phyloP scores from a whole-genome alignment of 108 stramenopile genomes.

The Pseudonitzschia multiseries region DNA sequence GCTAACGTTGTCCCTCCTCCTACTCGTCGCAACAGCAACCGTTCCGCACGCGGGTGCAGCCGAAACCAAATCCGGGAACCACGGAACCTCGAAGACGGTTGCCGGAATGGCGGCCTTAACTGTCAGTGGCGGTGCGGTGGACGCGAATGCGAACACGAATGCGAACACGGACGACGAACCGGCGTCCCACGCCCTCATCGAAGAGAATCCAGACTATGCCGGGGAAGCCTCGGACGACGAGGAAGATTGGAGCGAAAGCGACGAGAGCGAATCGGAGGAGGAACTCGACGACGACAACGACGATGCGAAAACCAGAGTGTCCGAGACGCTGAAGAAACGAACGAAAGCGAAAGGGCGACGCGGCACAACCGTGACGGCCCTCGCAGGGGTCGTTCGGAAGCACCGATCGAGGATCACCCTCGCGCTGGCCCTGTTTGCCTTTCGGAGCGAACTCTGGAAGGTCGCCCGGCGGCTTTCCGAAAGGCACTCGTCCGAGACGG shows the following conservation, averaged over 20 bases:
- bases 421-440: constrained; percentile 53
- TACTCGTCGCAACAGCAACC: too few species aligned
- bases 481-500: background rate
- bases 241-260: constrained; percentile 35
- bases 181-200: constrained; percentile 17
- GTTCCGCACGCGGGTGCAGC: background rate
- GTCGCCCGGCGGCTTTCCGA: constrained; percentile 4
- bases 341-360: constrained; percentile 17
- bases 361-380: background rate
- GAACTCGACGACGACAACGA: constrained; percentile 21
- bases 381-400: constrained; percentile 30
- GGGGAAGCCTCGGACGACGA: constrained; percentile 14
- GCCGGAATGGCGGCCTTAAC: background rate
- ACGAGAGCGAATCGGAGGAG: constrained; percentile 24
- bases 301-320: constrained; percentile 15
- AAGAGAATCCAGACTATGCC: constrained; percentile 53
- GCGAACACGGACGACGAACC: background rate
- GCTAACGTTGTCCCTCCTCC: too few species aligned
- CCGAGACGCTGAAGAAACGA: constrained; percentile 21
- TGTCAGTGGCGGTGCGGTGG: background rate
- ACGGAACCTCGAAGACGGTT: background rate
- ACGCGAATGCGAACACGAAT: background rate
- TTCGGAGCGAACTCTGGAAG: constrained; percentile 52
- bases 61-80: too few species aligned
- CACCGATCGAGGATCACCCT: constrained; percentile 38